phyloP scores from a whole-genome alignment of 257 asterid species.

The Ehretia macrophylla region DNA sequence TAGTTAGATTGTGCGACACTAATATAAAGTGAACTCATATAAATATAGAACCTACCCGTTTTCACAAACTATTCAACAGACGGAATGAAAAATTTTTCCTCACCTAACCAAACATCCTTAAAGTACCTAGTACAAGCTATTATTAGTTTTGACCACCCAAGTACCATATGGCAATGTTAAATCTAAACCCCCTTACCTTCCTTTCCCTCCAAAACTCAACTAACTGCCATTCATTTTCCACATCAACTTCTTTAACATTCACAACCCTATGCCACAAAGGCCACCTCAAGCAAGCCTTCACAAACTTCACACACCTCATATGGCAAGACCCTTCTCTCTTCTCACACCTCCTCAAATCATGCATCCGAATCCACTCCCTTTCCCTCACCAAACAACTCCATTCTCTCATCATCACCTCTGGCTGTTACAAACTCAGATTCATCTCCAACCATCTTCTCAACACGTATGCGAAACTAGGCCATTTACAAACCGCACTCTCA shows the following conservation, averaged over 20 bases:
- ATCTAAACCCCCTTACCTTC: conserved; percentile 17
- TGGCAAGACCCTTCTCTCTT: conserved; percentile 51
- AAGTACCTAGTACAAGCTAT: too few relatives aligned
- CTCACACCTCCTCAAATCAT: conserved; percentile 61
- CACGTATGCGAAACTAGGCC: conserved; percentile 52
- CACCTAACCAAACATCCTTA: too few relatives aligned
- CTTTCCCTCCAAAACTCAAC: conserved; percentile 24
- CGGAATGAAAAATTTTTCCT: too few relatives aligned
- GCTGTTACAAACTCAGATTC: conserved; percentile 50
- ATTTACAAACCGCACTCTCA: conserved; percentile 28
- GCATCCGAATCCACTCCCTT: conserved; percentile 46
- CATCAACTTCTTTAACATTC: conserved; percentile 24
- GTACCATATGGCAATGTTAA: conserved; percentile 30
- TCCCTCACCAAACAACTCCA: conserved; percentile 57
- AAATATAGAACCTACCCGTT: too few relatives aligned
- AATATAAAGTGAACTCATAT: too few relatives aligned
- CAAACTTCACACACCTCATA: conserved; percentile 35
- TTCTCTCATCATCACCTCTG: conserved; percentile 48
- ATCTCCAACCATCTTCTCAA: conserved; percentile 62
- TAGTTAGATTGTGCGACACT: too few relatives aligned
- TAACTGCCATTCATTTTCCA: conserved; percentile 17
- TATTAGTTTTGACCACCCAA: too few relatives aligned
- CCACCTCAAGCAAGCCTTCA: conserved; percentile 48
- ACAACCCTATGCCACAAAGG: conserved; percentile 47
- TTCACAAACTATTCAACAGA: too few relatives aligned